Conservation (phyloP, 768 basidiomycete genomes). For the Pholiota conissans region DNA sequence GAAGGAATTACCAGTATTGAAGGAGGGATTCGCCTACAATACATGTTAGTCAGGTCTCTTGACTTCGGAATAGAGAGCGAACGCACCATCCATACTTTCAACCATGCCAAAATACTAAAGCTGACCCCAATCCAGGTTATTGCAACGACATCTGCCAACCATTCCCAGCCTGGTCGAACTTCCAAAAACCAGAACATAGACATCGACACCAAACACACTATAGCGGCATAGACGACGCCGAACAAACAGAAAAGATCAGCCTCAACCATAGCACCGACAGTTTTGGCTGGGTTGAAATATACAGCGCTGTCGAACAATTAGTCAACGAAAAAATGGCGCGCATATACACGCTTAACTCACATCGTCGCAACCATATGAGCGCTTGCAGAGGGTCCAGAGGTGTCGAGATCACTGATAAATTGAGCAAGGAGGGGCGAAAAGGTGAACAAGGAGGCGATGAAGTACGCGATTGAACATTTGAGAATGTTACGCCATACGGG, state of each 20-base stretch:
- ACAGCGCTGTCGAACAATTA: slow-evolving; percentile 51
- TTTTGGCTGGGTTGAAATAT: slow-evolving; percentile 94
- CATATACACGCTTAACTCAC: slow-evolving; percentile 42
- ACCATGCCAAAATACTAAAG: slow-evolving; percentile 84
- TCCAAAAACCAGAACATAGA: slow-evolving; percentile 81
- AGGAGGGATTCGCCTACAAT: slow-evolving; percentile 68
- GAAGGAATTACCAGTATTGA: slow-evolving; percentile 69
- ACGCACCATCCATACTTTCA: slow-evolving; percentile 81
- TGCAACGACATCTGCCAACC: slow-evolving; percentile 71
- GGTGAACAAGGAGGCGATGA: slow-evolving; percentile 90
- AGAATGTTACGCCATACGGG: slow-evolving; percentile 67
- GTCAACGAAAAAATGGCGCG: neutral
- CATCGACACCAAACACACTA: slow-evolving; percentile 77
- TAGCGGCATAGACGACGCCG: slow-evolving; percentile 67
- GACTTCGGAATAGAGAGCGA: neutral
- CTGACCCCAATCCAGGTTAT: slow-evolving; percentile 83
- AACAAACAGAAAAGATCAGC: slow-evolving; percentile 80
- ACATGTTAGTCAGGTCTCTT: neutral
- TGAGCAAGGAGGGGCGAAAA: slow-evolving; percentile 76
- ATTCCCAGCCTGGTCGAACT: slow-evolving; percentile 64
- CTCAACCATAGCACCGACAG: slow-evolving; percentile 90
- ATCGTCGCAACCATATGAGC: slow-evolving; percentile 94
- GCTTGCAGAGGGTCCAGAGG: slow-evolving; percentile 61
- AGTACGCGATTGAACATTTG: slow-evolving; percentile 92
- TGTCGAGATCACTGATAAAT: slow-evolving; percentile 61